These are phyloP conservation scores for Rubus idaeus DNA, from an alignment of 306 rosid genomes.

Conservation along the genomic window DNA sequence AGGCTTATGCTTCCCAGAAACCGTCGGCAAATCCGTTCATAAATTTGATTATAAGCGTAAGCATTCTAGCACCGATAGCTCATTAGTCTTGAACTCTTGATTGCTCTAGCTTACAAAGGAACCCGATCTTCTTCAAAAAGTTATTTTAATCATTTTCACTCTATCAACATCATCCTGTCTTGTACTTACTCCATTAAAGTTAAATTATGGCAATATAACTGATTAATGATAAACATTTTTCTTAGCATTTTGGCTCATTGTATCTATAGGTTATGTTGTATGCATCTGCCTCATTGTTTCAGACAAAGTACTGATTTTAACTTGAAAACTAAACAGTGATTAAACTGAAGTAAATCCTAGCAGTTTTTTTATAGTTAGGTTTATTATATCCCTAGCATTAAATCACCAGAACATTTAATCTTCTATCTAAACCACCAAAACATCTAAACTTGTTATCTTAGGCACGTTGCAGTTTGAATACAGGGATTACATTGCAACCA, in stretches of 20 bases:
- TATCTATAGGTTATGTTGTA: background rate
- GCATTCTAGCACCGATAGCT: conserved; percentile 7
- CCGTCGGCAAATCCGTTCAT: conserved; percentile 76
- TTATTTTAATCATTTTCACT: too few species aligned
- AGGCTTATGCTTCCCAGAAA: conserved; percentile 70
- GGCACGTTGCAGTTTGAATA: background rate
- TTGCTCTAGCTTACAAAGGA: background rate
- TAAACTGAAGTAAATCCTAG: background rate
- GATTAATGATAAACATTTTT: background rate
- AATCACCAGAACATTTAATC: background rate
- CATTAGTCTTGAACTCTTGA: background rate
- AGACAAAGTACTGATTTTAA: background rate
- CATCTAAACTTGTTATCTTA: background rate
- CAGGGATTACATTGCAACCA: background rate
- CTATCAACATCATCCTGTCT: too few species aligned
- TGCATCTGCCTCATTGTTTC: background rate
- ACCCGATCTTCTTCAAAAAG: too few species aligned
- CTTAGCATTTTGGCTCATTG: background rate
- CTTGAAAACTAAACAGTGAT: background rate
- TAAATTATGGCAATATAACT: background rate
- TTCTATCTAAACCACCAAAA: background rate
- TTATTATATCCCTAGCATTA: background rate
- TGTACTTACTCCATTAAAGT: background rate
- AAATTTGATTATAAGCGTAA: conserved; percentile 59
- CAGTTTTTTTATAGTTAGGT: background rate